phyloP scores from a whole-genome alignment of 345 rosid genomes.

The Syzygium aromaticum region DNA sequence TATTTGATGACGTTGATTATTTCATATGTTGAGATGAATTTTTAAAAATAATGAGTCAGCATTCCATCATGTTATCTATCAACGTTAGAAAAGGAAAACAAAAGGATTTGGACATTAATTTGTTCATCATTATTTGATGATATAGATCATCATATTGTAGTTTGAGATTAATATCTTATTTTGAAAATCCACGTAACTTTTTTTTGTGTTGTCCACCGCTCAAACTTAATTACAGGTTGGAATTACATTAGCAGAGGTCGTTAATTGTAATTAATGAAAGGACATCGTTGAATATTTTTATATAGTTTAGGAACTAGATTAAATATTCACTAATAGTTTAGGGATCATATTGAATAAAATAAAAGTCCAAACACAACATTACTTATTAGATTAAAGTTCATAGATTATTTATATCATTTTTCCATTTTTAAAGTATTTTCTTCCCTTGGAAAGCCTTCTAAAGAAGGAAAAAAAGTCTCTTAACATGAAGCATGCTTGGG shows the following conservation, averaged over 20 bases:
- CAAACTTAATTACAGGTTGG: not conserved
- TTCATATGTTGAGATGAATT: not conserved
- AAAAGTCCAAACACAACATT: accelerated
- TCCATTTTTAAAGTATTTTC: not conserved
- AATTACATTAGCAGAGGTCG: not conserved
- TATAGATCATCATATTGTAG: not conserved
- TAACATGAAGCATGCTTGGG: no score
- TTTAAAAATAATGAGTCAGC: not conserved
- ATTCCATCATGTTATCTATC: not conserved
- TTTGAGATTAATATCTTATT: not conserved
- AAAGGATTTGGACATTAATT: not conserved
- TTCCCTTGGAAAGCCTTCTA: no score
- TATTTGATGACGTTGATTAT: not conserved
- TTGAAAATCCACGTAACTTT: not conserved
- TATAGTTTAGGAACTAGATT: accelerated
- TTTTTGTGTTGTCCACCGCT: not conserved
- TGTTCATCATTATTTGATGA: not conserved
- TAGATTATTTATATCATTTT: not conserved
- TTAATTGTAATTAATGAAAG: not conserved
- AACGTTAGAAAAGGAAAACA: not conserved
- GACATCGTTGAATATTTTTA: not conserved
- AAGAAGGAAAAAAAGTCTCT: no score
- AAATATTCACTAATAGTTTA: not conserved
- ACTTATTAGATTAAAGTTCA: accelerated
- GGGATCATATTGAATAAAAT: accelerated